These are phyloP conservation scores for Acrocalymma vagum DNA, from an alignment of 2,329 filamentous ascomycete species.

Conservation along the genomic window DNA sequence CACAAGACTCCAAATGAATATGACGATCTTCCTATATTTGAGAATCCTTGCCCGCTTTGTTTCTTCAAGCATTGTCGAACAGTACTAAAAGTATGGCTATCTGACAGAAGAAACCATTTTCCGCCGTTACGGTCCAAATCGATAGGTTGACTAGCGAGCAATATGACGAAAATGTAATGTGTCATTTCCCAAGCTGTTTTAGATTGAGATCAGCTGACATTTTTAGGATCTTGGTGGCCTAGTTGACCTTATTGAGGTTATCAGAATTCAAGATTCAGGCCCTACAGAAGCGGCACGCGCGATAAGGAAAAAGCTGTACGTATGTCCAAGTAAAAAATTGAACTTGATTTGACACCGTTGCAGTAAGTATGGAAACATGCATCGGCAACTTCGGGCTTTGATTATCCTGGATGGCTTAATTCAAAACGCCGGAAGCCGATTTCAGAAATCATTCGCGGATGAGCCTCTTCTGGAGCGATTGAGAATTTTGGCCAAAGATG, in stretches of 20 bases:
- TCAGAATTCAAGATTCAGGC: conserved; percentile 86
- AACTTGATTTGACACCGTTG: conserved; percentile 19
- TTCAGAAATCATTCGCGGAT: conserved; percentile 87
- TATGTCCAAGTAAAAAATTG: conserved; percentile 11
- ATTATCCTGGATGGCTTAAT: conserved; percentile 92
- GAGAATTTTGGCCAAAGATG: conserved; percentile 84
- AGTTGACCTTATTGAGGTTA: conserved; percentile 91
- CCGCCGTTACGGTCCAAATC: conserved; percentile 90
- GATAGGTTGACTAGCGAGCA: conserved; percentile 90
- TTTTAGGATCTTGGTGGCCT: conserved; percentile 77
- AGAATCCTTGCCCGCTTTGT: conserved; percentile 38
- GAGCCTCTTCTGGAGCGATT: conserved; percentile 91
- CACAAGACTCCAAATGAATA: conserved; percentile 33
- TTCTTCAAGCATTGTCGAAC: conserved; percentile 32
- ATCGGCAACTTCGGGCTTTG: conserved; percentile 88
- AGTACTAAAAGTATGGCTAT: conserved; percentile 33
- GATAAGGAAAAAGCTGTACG: conserved; percentile 90
- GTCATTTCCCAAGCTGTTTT: background rate
- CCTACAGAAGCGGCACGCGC: conserved; percentile 90
- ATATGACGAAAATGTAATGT: conserved; percentile 76
- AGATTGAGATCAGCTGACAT: background rate
- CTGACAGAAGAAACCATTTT: conserved; percentile 75
- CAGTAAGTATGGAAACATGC: conserved; percentile 92
- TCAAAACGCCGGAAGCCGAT: conserved; percentile 88
- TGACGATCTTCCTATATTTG: conserved; percentile 33